A percentile compares a stretch with the other conserved stretches of the same genome.
Conservation (phyloP, 1,284 basidiomycete species). For the Polyporus tsugae region DNA sequence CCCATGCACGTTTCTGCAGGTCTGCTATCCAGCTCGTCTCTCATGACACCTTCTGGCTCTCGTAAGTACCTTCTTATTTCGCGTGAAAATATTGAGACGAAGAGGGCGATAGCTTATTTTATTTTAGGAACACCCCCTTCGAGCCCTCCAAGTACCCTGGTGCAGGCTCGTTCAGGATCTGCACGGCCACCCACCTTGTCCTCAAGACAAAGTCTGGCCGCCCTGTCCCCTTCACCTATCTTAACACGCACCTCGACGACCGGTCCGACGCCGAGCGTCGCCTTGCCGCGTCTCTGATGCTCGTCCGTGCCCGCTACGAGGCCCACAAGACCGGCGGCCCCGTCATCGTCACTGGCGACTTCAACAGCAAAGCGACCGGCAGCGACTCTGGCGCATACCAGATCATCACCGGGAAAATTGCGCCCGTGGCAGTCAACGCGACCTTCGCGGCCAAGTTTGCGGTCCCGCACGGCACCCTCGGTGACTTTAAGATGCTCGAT, state of each 20-base stretch:
- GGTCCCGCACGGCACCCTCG: slow-evolving; percentile 43
- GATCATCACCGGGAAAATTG: slow-evolving; percentile 52
- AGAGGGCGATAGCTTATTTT: not conserved
- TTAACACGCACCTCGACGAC: slow-evolving; percentile 66
- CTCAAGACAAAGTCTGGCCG: slow-evolving; percentile 28
- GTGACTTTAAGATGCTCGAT: slow-evolving; percentile 56
- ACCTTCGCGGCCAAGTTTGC: slow-evolving; percentile 54
- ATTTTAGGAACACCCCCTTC: slow-evolving; percentile 54
- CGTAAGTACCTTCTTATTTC: slow-evolving; percentile 43
- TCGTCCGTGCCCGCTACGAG: slow-evolving; percentile 58
- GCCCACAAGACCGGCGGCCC: slow-evolving; percentile 48
- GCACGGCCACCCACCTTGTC: slow-evolving; percentile 55
- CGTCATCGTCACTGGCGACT: slow-evolving; percentile 62
- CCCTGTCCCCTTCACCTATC: slow-evolving; percentile 46
- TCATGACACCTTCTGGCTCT: slow-evolving; percentile 64
- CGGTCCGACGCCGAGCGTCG: slow-evolving; percentile 60
- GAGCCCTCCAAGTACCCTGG: slow-evolving; percentile 59
- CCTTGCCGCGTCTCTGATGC: slow-evolving; percentile 60
- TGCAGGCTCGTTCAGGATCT: slow-evolving; percentile 61
- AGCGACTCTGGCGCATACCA: slow-evolving; percentile 58
- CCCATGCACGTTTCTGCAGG: slow-evolving; percentile 34
- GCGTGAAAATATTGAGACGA: not conserved
- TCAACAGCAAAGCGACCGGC: slow-evolving; percentile 58
- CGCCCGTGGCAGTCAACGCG: slow-evolving; percentile 51
- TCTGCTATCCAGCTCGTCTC: slow-evolving; percentile 49